Conservation (phyloP, 2,329 filamentous ascomycete genomes). For the Talaromyces pinophilus region DNA sequence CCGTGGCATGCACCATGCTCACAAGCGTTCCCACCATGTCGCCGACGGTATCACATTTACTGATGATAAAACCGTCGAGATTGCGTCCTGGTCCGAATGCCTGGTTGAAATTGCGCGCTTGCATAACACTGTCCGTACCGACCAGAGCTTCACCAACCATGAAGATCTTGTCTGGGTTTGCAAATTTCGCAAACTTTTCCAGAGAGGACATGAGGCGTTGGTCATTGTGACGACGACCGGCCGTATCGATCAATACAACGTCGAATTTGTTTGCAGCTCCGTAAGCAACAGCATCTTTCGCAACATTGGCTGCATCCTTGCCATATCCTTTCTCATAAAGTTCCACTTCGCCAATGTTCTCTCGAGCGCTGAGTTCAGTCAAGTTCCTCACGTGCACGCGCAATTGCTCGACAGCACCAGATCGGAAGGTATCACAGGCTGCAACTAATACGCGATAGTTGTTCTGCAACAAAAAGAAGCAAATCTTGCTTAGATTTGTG, state of each 20-base stretch:
- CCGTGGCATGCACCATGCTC: constrained; percentile 95
- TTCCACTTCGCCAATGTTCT: constrained; percentile 78
- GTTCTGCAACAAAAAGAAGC: constrained; percentile 96
- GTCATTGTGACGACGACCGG: constrained; percentile 92
- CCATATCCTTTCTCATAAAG: constrained; percentile 97
- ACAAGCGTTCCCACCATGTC: constrained; percentile 97
- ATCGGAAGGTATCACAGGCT: constrained; percentile 94
- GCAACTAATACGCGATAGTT: constrained; percentile 93
- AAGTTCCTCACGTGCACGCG: constrained; percentile 93
- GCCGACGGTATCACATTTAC: constrained; percentile 98
- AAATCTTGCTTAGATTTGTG: constrained; percentile 96
- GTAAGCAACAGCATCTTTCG: constrained; percentile 85
- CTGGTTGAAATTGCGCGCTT: constrained; percentile 93
- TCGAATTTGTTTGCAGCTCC: constrained; percentile 77
- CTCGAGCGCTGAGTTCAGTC: constrained; percentile 80
- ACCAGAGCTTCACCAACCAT: constrained; percentile 96
- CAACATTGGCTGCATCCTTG: constrained; percentile 93
- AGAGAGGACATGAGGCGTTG: constrained; percentile 92
- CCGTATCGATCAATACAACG: constrained; percentile 95
- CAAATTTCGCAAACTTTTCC: constrained; percentile 96
- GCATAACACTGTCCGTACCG: constrained; percentile 90
- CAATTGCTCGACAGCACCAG: constrained; percentile 93
- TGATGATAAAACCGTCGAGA: constrained; percentile 96
- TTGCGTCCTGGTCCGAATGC: constrained; percentile 79
- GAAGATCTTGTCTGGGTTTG: constrained; percentile 94